Percentiles rank a stretch among this genome's conserved stretches.
These are phyloP conservation scores for Avena eriantha DNA, from an alignment of 176 grass and related monocot genomes.

Conservation along the genomic window DNA sequence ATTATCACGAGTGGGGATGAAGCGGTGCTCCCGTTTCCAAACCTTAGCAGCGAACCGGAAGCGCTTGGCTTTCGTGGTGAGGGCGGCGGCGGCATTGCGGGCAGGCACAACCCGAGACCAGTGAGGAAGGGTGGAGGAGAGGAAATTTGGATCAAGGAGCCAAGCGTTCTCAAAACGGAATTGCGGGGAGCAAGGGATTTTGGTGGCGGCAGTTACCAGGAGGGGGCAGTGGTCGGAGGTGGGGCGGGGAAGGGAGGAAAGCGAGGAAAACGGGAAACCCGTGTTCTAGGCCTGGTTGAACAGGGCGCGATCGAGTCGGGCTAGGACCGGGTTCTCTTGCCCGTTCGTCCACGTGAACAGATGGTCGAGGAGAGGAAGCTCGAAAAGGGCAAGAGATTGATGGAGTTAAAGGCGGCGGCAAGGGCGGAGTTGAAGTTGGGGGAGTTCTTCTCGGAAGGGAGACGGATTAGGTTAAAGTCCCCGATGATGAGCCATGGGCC, in stretches of 20 bases:
- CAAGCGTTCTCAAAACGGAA: neutral
- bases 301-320: neutral
- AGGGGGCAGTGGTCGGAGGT: neutral
- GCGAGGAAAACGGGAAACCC: neutral
- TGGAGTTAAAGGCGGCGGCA: neutral
- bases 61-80: neutral
- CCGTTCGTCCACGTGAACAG: neutral
- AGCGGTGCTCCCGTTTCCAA: neutral
- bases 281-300: neutral
- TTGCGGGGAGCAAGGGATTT: no score
- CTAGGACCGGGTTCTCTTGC: rapidly evolving
- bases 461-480: neutral
- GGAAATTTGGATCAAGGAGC: neutral
- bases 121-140: neutral
- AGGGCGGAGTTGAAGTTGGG: neutral
- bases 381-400: neutral
- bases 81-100: neutral
- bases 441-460: neutral
- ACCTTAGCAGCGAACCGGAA: neutral
- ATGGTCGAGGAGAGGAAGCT: neutral
- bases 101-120: neutral
- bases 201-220: neutral
- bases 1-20: neutral
- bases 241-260: neutral
- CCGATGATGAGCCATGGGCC: neutral